Conservation (phyloP, 2,329 filamentous ascomycete species). For the Talaromyces rugulosus region DNA sequence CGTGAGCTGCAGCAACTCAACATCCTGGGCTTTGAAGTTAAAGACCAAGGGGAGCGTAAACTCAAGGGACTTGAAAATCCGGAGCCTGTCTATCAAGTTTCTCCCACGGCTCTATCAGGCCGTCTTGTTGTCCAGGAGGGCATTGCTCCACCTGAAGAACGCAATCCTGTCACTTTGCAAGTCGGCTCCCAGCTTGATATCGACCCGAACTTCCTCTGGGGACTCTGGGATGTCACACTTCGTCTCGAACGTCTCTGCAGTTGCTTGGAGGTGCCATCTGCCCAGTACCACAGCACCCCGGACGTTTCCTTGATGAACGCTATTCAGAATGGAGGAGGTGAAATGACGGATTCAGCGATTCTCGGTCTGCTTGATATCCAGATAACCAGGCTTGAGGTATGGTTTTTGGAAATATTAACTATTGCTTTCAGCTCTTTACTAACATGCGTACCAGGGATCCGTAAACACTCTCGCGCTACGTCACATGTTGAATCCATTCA, state of each 20-base stretch:
- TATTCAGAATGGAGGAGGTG: conserved; percentile 68
- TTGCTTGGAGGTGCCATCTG: conserved; percentile 68
- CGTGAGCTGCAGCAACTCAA: conserved; percentile 83
- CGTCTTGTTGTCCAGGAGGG: conserved; percentile 52
- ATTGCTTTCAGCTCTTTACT: neutral
- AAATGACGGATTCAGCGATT: conserved; percentile 83
- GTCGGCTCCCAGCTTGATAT: conserved; percentile 67
- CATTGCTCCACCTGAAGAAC: conserved; percentile 43
- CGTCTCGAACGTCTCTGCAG: conserved; percentile 92
- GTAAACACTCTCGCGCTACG: conserved; percentile 74
- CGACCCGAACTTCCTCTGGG: conserved; percentile 82
- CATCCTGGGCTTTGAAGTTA: conserved; percentile 92
- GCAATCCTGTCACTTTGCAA: conserved; percentile 53
- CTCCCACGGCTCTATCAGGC: conserved; percentile 80
- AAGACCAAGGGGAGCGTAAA: conserved; percentile 91
- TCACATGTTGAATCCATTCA: conserved; percentile 70
- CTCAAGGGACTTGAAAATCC: conserved; percentile 97
- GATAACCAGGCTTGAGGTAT: conserved; percentile 90
- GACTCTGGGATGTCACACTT: conserved; percentile 81
- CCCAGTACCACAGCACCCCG: conserved; percentile 65
- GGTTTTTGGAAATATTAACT: conserved; percentile 27
- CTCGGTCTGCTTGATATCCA: conserved; percentile 91
- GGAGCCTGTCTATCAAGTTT: conserved; percentile 91
- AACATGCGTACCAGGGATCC: conserved; percentile 58
- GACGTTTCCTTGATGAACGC: conserved; percentile 78